phyloP scores from a whole-genome alignment of 345 rosid genomes.

The Melaleuca alternifolia region DNA sequence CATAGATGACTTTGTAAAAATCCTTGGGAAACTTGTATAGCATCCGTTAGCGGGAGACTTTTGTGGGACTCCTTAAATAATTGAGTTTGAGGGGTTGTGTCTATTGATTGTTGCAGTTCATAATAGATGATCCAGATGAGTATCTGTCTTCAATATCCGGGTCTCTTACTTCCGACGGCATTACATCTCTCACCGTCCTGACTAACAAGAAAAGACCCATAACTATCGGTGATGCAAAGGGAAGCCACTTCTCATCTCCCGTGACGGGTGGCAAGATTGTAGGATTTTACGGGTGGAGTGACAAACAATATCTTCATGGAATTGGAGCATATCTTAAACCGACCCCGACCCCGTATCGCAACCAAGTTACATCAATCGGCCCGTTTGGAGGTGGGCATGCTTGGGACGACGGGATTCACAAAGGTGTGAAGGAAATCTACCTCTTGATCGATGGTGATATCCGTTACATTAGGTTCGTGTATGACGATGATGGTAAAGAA shows the following conservation, averaged over 20 bases:
- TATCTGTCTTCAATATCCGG: neutral
- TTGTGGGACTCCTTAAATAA: neutral
- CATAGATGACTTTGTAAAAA: neutral
- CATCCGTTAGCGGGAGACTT: neutral
- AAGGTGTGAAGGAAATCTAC: neutral
- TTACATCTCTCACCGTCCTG: neutral
- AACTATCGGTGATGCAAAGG: neutral
- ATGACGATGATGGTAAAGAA: neutral
- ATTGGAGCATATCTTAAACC: neutral
- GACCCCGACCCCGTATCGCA: too few relatives aligned
- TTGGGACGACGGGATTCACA: neutral
- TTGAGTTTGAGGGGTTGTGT: too few relatives aligned
- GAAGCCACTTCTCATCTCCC: too few relatives aligned
- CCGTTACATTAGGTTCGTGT: neutral
- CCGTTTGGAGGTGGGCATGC: neutral
- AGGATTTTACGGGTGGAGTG: neutral
- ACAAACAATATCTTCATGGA: neutral
- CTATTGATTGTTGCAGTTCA: neutral
- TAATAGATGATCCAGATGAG: neutral
- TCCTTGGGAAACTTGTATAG: neutral
- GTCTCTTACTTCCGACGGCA: fast-evolving
- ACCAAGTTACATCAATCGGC: too few relatives aligned
- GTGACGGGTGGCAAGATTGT: neutral
- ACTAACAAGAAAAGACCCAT: fast-evolving
- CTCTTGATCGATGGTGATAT: neutral